Evolutionary conservation across 345 rosid species (phyloP).

Genomic region (Alliaria petiolata): DNA sequence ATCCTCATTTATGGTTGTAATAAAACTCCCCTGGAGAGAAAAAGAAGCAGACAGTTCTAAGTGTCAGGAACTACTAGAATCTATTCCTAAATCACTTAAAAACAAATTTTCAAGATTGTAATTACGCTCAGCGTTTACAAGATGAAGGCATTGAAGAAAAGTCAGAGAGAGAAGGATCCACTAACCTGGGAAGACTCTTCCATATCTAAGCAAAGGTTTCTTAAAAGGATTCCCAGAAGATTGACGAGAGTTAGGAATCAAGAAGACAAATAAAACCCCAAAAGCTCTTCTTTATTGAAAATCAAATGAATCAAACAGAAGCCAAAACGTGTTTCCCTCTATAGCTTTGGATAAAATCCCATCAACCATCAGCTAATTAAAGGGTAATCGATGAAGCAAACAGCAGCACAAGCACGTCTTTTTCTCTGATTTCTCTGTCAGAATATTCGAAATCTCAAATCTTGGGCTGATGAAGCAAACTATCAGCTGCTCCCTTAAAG

Average conservation of each 20-base stretch:
- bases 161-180: slow-evolving; percentile 11
- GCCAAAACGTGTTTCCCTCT: too few relatives aligned
- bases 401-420: background rate
- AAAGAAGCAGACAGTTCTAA: background rate
- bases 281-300: slow-evolving; percentile 10
- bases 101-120: background rate
- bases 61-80: too few relatives aligned
- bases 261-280: background rate
- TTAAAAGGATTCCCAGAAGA: slow-evolving; percentile 6
- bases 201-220: slow-evolving; percentile 17
- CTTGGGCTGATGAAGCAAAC: background rate
- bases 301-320: background rate
- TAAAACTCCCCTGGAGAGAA: slow-evolving; percentile 43
- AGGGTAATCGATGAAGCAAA: background rate
- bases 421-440: background rate
- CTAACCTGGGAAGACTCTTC: slow-evolving; percentile 35
- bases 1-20: slow-evolving; percentile 47
- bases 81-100: too few relatives aligned
- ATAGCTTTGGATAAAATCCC: too few relatives aligned
- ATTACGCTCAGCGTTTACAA: background rate
- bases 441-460: slow-evolving; percentile 20
- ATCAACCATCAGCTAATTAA: slow-evolving; percentile 12
- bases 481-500: slow-evolving; percentile 24
- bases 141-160: background rate
- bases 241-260: background rate